Evolutionary conservation across 2,329 filamentous ascomycete species (phyloP).

Genomic region (Phyllosticta citrichinensis): DNA sequence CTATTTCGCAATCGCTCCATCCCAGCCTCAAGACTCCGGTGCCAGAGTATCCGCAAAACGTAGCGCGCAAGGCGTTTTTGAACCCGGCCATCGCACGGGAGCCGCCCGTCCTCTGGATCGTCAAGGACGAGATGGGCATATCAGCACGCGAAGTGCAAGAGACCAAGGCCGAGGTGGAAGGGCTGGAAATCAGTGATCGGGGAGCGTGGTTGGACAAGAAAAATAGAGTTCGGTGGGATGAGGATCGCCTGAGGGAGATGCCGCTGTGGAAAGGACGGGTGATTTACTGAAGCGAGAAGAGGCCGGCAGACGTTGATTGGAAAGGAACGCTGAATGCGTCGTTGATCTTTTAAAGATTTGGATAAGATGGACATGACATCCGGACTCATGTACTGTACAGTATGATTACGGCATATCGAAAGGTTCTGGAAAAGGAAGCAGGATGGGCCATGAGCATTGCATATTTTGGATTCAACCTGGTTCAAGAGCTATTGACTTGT

Average conservation of each 20-base stretch:
- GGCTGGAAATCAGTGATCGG: conserved; percentile 34
- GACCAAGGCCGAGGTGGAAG: conserved; percentile 27
- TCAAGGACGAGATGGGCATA: conserved; percentile 34
- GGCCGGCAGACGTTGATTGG: background rate
- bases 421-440: too few relatives aligned
- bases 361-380: too few relatives aligned
- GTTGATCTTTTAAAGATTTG: too few relatives aligned
- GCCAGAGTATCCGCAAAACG: conserved; percentile 16
- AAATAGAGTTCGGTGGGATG: conserved; percentile 35
- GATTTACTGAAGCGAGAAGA: conserved; percentile 17
- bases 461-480: too few relatives aligned
- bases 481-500: too few relatives aligned
- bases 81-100: conserved; percentile 35
- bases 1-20: conserved; percentile 3
- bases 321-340: background rate
- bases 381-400: too few relatives aligned
- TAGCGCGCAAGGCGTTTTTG: conserved; percentile 33
- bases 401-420: too few relatives aligned
- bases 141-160: conserved; percentile 32
- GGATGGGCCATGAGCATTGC: too few relatives aligned
- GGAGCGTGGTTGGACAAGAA: conserved; percentile 36
- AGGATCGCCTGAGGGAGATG: conserved; percentile 31
- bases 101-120: conserved; percentile 37
- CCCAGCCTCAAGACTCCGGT: conserved; percentile 5
- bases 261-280: conserved; percentile 33